Base-by-base conservation (phyloP, 345 rosid genomes). In the Alliaria petiolata region DNA sequence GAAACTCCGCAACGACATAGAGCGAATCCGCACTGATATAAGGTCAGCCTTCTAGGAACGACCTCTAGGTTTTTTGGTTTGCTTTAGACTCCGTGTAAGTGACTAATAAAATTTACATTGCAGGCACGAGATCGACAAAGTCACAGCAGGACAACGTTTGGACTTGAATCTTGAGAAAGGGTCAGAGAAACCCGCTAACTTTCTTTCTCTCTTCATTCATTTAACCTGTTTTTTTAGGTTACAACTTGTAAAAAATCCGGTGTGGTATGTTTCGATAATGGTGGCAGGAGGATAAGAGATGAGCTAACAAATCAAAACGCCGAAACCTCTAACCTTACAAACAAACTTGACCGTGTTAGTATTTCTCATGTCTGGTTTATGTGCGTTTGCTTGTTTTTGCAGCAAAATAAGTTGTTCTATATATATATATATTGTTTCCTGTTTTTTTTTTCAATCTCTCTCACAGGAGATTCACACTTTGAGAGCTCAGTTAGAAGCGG, bases 81-180 rank as follows among this genome's bases (percentile, higher is more conserved):
- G 52, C 51, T 43, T 10, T 40, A 20, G 30, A 39, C 9, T 80
- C 7, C 50, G 19, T 75, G 50, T 53, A n/a, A 40, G 7, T 78
- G 58, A 53, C 56, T 31, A 11, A 47, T 2, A 25, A 43, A 46
- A 34, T 44, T 16, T 44, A 26, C 31, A 20, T 66, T 57, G 63
- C 81, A 93, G 98, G 74, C 81, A 91, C 65, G 96, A 93, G 85
- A 84, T 93, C 7, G 98, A 93, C 80, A 91, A 89, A 72, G 95
- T 87, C 69, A 83, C 85, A 6, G 95, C 97, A 5, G 97, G 89
- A 34, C 97, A 93, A 67, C 85, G 89, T n/a, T 76, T 93, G 85
- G 96, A 93, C 80, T 80, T 93, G 65, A 93, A 93, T 85, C 97
- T 91, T 57, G 95, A 93, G 83, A 85, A 84, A 73, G 96, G 97